Evolutionary conservation across 73 alveolate genomes (phyloP), one percentile per base, ranked within the genome.

Genomic region (Vitrella brassicaformis): DNA sequence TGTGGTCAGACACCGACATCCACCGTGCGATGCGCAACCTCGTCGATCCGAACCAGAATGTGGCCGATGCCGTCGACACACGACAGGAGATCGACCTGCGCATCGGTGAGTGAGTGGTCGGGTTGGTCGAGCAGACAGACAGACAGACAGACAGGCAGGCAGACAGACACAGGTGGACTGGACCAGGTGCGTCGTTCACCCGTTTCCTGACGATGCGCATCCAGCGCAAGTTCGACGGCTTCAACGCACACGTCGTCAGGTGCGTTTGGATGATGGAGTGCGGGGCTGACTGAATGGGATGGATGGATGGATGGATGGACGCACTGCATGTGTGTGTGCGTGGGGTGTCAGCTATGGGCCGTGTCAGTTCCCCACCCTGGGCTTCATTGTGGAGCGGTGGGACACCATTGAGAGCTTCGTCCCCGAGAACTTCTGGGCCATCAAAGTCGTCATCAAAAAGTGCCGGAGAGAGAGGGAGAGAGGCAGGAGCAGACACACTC

Each of bases 311-410:
- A n/a, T n/a, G n/a, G n/a, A 45, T 56, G 79, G 27, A 66, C 27
- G 31, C 28, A 27, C 30, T 25, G 25, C n/a, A n/a, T n/a, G 25
- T 26, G 45, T 73, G 28, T 27, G n/a, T 64, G 28, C 81, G 84
- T 73, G 86, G 25, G 85, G 86, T 18, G 75, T 92, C 25, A 85
- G 96, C 66, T 95, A 94, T 80, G 99, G 99, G 18, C 99, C 99
- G 9, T 95, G 99, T 73, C 94, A 97, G 88, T 92, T 97, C 71
- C 99, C 99, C 14, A 97, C 99, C 14, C 91, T 97, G 27, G 98
- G 98, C 79, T 95, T 97, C 80, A 92, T 97, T 27, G 99, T 95
- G 0, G 97, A 95, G 80, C 80, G 99, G 75, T 87, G 81, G 46
- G 86, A 85, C 75, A 90, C 26, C 72, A 94, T 95, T 25, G 81